Conservation (phyloP, 306 rosid species). For the Medicago truncatula region DNA sequence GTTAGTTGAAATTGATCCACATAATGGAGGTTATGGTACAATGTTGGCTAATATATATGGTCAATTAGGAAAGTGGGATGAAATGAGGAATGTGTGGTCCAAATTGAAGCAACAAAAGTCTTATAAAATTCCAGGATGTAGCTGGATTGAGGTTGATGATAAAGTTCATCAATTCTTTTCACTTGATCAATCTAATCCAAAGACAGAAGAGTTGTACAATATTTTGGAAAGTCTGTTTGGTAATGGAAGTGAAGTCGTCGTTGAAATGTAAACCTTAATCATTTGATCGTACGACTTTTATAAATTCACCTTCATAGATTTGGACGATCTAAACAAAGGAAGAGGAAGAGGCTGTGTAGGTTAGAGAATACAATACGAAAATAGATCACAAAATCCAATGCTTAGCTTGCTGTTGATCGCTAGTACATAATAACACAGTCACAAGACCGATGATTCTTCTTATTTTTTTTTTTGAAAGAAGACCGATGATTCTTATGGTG, state of each 20-base stretch:
- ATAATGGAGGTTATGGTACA: constrained; percentile 67
- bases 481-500: not conserved
- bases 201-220: constrained; percentile 56
- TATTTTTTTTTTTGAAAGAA: no score
- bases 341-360: not conserved
- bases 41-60: constrained; percentile 74
- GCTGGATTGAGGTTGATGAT: constrained; percentile 81
- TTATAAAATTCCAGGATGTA: constrained; percentile 75
- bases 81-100: constrained; percentile 63
- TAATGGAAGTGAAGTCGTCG: constrained; percentile 42
- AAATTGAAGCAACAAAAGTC: constrained; percentile 60
- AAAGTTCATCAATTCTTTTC: constrained; percentile 70
- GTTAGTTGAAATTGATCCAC: constrained; percentile 67
- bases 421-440: not conserved
- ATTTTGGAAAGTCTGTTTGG: constrained; percentile 57
- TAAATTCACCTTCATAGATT: constrained; percentile 4
- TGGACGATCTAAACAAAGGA: constrained; percentile 29
- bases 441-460: no score
- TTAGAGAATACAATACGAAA: not conserved
- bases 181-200: constrained; percentile 64
- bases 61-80: constrained; percentile 78
- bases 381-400: not conserved
- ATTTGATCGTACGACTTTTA: not conserved
- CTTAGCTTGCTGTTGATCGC: not conserved
- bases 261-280: constrained; percentile 34